Conservation (phyloP, 805 yeast species). For the Barnettozyma sucrosica region DNA sequence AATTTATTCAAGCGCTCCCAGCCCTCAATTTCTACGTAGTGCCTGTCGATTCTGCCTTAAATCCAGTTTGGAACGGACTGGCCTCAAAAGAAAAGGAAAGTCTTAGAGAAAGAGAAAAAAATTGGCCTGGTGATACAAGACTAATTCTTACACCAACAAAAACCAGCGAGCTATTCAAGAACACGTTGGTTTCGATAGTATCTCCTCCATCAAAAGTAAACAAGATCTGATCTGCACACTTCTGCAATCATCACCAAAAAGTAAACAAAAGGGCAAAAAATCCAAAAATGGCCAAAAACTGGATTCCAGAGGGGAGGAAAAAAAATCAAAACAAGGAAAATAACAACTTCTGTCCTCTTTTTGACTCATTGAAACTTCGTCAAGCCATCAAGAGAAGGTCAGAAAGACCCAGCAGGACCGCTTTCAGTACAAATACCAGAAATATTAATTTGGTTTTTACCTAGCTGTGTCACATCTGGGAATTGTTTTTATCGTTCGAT, state of each 20-base stretch:
- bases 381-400: neutral
- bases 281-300: constrained; percentile 1
- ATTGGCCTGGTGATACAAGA: no score
- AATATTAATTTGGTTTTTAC: neutral
- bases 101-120: no score
- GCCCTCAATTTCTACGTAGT: no score
- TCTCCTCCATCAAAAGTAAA: neutral
- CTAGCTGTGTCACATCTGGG: neutral
- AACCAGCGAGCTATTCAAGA: neutral
- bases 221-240: neutral
- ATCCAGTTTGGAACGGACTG: no score
- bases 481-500: neutral
- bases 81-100: no score
- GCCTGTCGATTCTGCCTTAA: no score
- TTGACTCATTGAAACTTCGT: neutral
- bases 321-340: neutral
- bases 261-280: neutral
- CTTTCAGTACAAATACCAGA: neutral
- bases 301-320: neutral
- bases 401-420: neutral
- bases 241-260: neutral
- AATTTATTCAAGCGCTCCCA: no score
- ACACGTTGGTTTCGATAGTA: neutral
- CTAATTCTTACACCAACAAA: no score
- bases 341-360: neutral